Evolutionary conservation across 345 rosid genomes (phyloP), one percentile per base, ranked within the genome.

Genomic region (Psidium guajava): DNA sequence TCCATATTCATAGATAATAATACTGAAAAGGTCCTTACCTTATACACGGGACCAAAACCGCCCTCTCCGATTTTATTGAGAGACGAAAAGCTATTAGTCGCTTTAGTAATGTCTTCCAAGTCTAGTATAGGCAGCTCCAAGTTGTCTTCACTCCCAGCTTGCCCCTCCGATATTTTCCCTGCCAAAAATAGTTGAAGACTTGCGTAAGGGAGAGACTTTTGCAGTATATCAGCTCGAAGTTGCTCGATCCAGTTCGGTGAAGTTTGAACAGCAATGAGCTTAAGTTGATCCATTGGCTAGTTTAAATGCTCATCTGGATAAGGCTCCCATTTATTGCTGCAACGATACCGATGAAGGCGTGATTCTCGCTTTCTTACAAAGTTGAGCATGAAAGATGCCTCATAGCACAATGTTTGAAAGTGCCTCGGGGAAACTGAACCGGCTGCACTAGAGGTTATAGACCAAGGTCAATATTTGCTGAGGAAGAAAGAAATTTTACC

Each of bases 41-140:
- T 87, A n/a, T 90, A 92, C 11, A 92, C 93, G 5, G 88, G 69
- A 22, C 91, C 93, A 85, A 88, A 92, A n/a, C 91, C 93, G 40
- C 93, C 93, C 80, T 87, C 82, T 32, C 93, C 93, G 54, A 91
- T 74, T 82, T 87, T 87, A 52, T 86, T 88, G 24, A 51, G 28
- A 1, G 27, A 24, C 42, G 87, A 83, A 55, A 91, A 90, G 61
- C 85, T 83, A 69, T 87, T 15, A 1, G 93, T 91, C 2, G 93
- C 93, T 7, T 61, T 28, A 36, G 47, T 32, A 4, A 69, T 9
- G 47, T 2, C 77, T 36, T 69, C 47, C 77, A 69, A 69, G 25
- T 69, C 77, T 36, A 69, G 77, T 36, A 18, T 69, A 18, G 77
- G 47, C 77, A 69, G 24, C 77, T 69, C 47, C 12, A 69, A 69